Percentiles rank a stretch among this genome's conserved stretches.
phyloP scores from a whole-genome alignment of 192 early-diverging fungal species.

The Entomortierella beljakovae region DNA sequence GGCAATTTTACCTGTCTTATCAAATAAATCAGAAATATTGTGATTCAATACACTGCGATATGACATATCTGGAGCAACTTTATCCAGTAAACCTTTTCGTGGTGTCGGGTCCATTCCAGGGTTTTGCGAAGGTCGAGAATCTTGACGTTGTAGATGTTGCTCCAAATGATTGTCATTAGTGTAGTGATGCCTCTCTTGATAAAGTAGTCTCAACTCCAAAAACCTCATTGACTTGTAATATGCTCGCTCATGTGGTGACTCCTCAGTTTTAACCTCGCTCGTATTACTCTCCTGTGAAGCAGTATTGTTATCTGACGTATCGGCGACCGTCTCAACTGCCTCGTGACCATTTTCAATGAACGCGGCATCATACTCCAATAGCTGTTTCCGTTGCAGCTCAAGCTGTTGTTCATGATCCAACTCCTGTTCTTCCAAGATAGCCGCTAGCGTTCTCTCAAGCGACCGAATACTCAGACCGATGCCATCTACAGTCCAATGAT shows the following conservation, averaged over 20 bases:
- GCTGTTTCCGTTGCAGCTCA: neutral
- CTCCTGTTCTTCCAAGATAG: conserved; percentile 17
- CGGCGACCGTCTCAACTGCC: neutral
- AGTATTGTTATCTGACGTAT: neutral
- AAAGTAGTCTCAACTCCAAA: conserved; percentile 11
- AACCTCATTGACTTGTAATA: conserved; percentile 13
- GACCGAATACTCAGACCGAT: conserved; percentile 16
- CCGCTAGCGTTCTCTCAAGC: conserved; percentile 14
- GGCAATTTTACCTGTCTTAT: conserved; percentile 1
- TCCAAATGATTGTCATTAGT: conserved; percentile 15
- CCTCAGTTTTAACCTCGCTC: conserved; percentile 4
- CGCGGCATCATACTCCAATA: conserved; percentile 6
- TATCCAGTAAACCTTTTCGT: neutral
- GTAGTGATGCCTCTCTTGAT: conserved; percentile 10
- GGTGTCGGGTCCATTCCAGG: conserved; percentile 2
- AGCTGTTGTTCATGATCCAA: conserved; percentile 12
- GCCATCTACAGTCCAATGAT: conserved; percentile 17
- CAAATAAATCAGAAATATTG: conserved; percentile 3
- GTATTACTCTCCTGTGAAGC: neutral
- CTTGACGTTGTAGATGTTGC: conserved; percentile 9
- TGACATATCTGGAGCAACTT: neutral
- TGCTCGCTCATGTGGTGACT: conserved; percentile 5
- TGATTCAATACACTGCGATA: neutral
- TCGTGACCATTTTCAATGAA: conserved; percentile 4
- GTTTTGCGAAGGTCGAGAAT: neutral